A percentile compares a stretch with the other conserved stretches of the same genome.
Evolutionary conservation across 768 basidiomycete genomes (phyloP).

Genomic region (Russula foetens): DNA sequence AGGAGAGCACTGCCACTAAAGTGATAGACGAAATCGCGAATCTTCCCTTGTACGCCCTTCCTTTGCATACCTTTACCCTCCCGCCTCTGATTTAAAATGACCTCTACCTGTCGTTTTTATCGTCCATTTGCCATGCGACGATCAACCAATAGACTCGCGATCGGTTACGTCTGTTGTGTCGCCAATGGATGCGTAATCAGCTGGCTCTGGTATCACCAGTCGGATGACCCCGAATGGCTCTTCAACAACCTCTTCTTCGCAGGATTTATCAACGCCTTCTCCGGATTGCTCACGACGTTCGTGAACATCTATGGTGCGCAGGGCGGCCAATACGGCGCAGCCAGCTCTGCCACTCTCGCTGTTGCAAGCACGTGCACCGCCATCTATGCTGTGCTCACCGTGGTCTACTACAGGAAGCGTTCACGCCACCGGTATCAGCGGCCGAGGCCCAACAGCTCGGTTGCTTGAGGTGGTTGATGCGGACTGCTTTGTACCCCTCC

Average conservation of each 20-base stretch:
- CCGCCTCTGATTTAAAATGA: not conserved
- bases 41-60: not conserved
- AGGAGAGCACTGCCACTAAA: too few species aligned
- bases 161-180: not conserved
- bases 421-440: not conserved
- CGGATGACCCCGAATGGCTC: not conserved
- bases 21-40: not conserved
- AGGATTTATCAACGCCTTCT: not conserved
- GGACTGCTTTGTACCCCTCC: too few species aligned
- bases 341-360: not conserved
- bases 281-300: not conserved
- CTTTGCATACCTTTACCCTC: not conserved
- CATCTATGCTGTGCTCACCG: not conserved
- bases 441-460: not conserved
- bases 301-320: not conserved
- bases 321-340: rapidly evolving
- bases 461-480: not conserved
- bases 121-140: not conserved
- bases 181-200: not conserved
- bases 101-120: not conserved
- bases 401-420: not conserved
- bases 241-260: not conserved
- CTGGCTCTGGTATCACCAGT: not conserved
- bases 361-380: not conserved
- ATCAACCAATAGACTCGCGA: not conserved